Evolutionary conservation across 148 eudicot species (phyloP), one percentile per base, ranked within the genome.

Genomic region (Beta vulgaris): DNA sequence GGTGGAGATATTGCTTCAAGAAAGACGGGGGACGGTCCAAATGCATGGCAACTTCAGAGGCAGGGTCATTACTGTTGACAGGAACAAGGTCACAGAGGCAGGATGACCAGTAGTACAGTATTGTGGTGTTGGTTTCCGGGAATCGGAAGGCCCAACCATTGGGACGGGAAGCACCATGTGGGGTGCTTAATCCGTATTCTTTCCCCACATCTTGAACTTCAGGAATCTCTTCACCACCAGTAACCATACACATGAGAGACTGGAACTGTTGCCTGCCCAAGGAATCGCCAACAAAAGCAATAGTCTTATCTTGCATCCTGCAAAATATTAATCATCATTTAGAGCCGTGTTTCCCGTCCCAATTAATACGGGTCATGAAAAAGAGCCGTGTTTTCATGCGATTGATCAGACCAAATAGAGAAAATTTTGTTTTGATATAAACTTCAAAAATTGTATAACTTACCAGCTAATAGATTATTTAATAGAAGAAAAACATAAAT

Each of bases 211-310:
- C 84, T 81, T 84, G 77, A 69, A 86, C 81, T 48, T 84, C 85
- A 14, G 80, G 80, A 31, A 49, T 70, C 46, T 84, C 91, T 77
- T 86, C 84, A 16, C 91, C 91, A 34, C 89, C 86, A 11, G 88
- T 88, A 48, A 78, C 88, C 91, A 88, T 88, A 74, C 91, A 88
- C 89, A 88, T 82, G 61, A 88, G 85, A 58, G 91, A 88, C 64
- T 88, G 91, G 58, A 84, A 88, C 42, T 88, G 91, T 44, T 88
- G 91, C 74, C 91, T 84, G 21, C 91, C 91, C 65, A 88, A 77
- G 63, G 91, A 88, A 76, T 88, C 91, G 15, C 91, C 91, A 34
- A 88, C 82, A 54, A 88, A 88, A 55, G 91, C 91, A 70, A 88
- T 88, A 4, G 91, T 88, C 75, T 88, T 86, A 75, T 86, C 88